Evolutionary conservation across 192 early-diverging fungal genomes (phyloP).

Genomic region (Coemansia sp.): DNA sequence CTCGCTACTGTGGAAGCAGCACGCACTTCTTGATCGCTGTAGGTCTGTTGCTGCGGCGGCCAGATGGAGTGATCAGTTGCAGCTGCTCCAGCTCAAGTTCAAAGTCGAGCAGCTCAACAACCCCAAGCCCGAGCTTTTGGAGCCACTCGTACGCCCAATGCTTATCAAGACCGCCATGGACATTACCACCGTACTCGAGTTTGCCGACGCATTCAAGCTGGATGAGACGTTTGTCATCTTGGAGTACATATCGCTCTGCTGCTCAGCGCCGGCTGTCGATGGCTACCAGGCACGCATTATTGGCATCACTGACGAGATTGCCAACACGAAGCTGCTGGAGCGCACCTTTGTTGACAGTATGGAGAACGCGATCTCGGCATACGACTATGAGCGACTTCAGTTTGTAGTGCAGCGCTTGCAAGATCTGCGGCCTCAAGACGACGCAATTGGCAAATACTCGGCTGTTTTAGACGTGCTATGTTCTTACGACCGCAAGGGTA

Average conservation of each 20-base stretch:
- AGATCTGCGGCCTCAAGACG: slow-evolving; percentile 53
- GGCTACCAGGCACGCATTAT: slow-evolving; percentile 58
- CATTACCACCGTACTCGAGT: slow-evolving; percentile 64
- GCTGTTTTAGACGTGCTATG: slow-evolving; percentile 60
- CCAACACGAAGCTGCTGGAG: slow-evolving; percentile 62
- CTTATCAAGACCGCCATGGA: slow-evolving; percentile 65
- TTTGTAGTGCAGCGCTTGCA: slow-evolving; percentile 63
- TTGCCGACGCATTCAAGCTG: slow-evolving; percentile 62
- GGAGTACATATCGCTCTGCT: slow-evolving; percentile 53
- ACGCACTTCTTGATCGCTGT: slow-evolving; percentile 63
- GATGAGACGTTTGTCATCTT: slow-evolving; percentile 45
- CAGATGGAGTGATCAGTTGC: slow-evolving; percentile 68
- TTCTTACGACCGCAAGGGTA: slow-evolving; percentile 54
- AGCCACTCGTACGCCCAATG: slow-evolving; percentile 60
- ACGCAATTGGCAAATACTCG: slow-evolving; percentile 34
- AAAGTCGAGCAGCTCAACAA: slow-evolving; percentile 59
- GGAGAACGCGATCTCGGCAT: slow-evolving; percentile 56
- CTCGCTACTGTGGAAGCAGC: slow-evolving; percentile 68
- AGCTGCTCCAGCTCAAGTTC: slow-evolving; percentile 63
- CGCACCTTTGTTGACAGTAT: slow-evolving; percentile 52
- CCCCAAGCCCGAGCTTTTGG: slow-evolving; percentile 56
- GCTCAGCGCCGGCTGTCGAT: slow-evolving; percentile 29
- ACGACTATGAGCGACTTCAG: slow-evolving; percentile 68
- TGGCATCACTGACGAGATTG: slow-evolving; percentile 53
- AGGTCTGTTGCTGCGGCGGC: slow-evolving; percentile 62